phyloP scores from a whole-genome alignment of 164 flowering plant species.

The Kalanchoe fedtschenkoi region DNA sequence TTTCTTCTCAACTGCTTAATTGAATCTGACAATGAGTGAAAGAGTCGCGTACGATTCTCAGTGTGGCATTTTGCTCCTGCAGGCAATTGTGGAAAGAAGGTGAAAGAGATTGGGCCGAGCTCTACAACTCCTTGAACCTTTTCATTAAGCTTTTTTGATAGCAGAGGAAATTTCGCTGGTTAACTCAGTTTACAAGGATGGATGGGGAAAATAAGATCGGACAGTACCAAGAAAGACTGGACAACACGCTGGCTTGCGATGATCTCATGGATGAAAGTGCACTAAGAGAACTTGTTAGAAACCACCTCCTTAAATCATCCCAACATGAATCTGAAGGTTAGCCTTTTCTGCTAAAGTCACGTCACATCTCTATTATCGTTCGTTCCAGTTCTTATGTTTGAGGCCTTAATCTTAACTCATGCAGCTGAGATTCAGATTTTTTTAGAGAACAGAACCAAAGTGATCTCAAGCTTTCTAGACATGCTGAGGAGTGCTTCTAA shows the following conservation, averaged over 20 bases:
- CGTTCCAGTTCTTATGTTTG: neutral
- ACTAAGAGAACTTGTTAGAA: conserved; percentile 43
- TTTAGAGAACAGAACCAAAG: conserved; percentile 29
- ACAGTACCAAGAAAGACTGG: conserved; percentile 54
- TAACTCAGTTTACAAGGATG: conserved; percentile 35
- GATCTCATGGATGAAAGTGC: conserved; percentile 36
- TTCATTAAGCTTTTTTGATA: too few species aligned
- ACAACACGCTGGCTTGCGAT: conserved; percentile 57
- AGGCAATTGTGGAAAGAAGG: neutral
- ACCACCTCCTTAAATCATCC: conserved; percentile 44
- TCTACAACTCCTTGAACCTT: too few species aligned
- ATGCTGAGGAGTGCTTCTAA: conserved; percentile 59
- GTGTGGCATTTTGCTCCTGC: too few species aligned
- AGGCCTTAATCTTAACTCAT: neutral
- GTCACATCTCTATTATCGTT: neutral
- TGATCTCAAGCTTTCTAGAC: conserved; percentile 49
- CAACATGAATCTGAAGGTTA: conserved; percentile 31
- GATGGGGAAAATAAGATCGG: conserved; percentile 30
- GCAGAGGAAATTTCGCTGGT: neutral
- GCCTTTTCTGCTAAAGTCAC: neutral
- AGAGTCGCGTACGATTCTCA: neutral
- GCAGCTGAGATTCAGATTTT: conserved; percentile 33
- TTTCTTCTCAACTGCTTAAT: neutral
- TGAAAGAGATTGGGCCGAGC: neutral
- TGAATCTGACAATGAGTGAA: neutral